These are phyloP conservation scores for Apiospora kogelbergensis DNA, from an alignment of 2,329 filamentous ascomycete species.

Conservation along the genomic window DNA sequence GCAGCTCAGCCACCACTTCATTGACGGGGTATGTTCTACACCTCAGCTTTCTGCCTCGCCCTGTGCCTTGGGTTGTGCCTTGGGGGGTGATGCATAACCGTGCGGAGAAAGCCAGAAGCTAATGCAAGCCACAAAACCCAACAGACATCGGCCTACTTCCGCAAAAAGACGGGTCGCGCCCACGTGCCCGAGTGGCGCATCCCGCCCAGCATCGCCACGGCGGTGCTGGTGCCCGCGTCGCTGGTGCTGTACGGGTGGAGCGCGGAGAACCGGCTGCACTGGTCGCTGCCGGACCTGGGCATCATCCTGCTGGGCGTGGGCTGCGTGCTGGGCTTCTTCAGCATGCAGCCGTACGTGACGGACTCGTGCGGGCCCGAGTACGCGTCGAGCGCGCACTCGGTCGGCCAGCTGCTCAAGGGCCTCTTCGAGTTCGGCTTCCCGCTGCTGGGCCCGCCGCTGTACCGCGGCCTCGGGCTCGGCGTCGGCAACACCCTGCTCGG, in stretches of 20 bases:
- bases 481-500: slow-evolving; percentile 42
- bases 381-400: slow-evolving; percentile 37
- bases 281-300: slow-evolving; percentile 59
- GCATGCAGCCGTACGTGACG: slow-evolving; percentile 58
- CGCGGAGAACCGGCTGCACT: slow-evolving; percentile 41
- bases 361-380: slow-evolving; percentile 41
- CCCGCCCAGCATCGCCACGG: slow-evolving; percentile 27
- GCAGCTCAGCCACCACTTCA: slow-evolving; percentile 26
- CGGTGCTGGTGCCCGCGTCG: slow-evolving; percentile 43
- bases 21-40: slow-evolving; percentile 27
- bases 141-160: slow-evolving; percentile 10
- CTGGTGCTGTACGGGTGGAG: slow-evolving; percentile 52
- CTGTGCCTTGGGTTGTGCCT: not conserved
- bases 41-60: not conserved
- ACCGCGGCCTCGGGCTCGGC: slow-evolving; percentile 35
- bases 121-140: not conserved
- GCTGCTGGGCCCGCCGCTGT: slow-evolving; percentile 45
- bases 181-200: slow-evolving; percentile 17
- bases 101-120: not conserved
- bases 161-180: slow-evolving; percentile 6
- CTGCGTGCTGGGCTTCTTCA: slow-evolving; percentile 57
- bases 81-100: not conserved
- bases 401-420: slow-evolving; percentile 38
- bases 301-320: slow-evolving; percentile 46
- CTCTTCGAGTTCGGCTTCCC: slow-evolving; percentile 48